phyloP scores from a whole-genome alignment of 345 rosid genomes.

The Fremontodendron californicum region DNA sequence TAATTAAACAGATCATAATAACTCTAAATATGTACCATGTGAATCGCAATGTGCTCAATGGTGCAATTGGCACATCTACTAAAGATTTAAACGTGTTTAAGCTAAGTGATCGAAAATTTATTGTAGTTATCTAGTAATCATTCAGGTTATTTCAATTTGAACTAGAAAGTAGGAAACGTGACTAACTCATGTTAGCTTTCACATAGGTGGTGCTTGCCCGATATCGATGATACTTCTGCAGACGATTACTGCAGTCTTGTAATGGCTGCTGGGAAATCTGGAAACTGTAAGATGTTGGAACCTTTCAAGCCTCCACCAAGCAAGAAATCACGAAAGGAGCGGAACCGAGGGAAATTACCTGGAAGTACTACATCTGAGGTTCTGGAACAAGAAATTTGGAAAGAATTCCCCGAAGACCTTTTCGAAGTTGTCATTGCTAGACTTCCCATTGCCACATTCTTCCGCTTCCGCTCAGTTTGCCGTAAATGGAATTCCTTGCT shows the following conservation, averaged over 20 bases:
- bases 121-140: not conserved
- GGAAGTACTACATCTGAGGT: conserved; percentile 39
- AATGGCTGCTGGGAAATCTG: conserved; percentile 79
- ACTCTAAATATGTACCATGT: not conserved
- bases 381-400: conserved; percentile 84
- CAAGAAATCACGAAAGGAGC: conserved; percentile 71
- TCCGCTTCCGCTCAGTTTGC: conserved; percentile 88
- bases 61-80: not conserved
- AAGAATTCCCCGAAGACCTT: conserved; percentile 91
- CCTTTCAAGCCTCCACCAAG: conserved; percentile 61
- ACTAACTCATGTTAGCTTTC: conserved; percentile 17
- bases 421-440: conserved; percentile 85
- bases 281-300: conserved; percentile 56
- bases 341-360: conserved; percentile 46
- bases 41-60: not conserved
- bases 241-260: conserved; percentile 60
- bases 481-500: conserved; percentile 75
- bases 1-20: not conserved
- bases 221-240: conserved; percentile 48
- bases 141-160: not conserved
- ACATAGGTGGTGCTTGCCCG: conserved; percentile 62
- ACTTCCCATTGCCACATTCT: conserved; percentile 79
- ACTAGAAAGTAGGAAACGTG: not conserved
- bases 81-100: not conserved
- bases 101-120: not conserved